A percentile compares a stretch with the other conserved stretches of the same genome.
Conservation (phyloP, 2,329 filamentous ascomycete species). For the Ceratocystis ficicola region DNA sequence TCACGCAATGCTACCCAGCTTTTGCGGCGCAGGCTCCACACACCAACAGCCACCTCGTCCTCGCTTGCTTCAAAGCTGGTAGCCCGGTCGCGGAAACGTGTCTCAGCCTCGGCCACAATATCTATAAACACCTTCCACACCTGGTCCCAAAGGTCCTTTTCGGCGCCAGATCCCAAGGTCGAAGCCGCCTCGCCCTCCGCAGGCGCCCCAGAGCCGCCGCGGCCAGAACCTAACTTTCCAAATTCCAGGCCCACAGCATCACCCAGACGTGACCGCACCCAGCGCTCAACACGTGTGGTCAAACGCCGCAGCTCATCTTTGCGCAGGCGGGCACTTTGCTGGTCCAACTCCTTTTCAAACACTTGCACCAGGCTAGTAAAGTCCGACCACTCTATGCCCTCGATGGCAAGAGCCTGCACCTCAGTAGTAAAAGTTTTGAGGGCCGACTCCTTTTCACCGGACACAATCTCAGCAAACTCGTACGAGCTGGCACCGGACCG, state of each 20-base stretch:
- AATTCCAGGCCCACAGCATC: conserved; percentile 89
- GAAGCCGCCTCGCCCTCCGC: conserved; percentile 52
- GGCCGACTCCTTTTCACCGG: conserved; percentile 64
- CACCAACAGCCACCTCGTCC: conserved; percentile 80
- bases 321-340: conserved; percentile 70
- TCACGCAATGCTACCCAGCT: conserved; percentile 83
- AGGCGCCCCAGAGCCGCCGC: conserved; percentile 68
- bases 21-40: conserved; percentile 87
- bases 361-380: conserved; percentile 68
- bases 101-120: conserved; percentile 75
- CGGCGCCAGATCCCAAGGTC: conserved; percentile 31
- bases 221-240: conserved; percentile 84
- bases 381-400: conserved; percentile 75
- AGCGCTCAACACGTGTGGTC: conserved; percentile 81
- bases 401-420: conserved; percentile 60
- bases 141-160: conserved; percentile 89
- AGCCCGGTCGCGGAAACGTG: conserved; percentile 73
- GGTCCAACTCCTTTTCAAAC: conserved; percentile 82
- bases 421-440: conserved; percentile 64
- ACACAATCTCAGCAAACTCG: conserved; percentile 91
- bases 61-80: conserved; percentile 86
- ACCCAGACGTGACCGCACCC: conserved; percentile 76
- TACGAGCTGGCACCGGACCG: conserved; percentile 73
- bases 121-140: conserved; percentile 79
- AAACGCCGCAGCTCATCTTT: conserved; percentile 94